phyloP scores from a whole-genome alignment of 2,329 filamentous ascomycete species.

The Cladosporium sp. region DNA sequence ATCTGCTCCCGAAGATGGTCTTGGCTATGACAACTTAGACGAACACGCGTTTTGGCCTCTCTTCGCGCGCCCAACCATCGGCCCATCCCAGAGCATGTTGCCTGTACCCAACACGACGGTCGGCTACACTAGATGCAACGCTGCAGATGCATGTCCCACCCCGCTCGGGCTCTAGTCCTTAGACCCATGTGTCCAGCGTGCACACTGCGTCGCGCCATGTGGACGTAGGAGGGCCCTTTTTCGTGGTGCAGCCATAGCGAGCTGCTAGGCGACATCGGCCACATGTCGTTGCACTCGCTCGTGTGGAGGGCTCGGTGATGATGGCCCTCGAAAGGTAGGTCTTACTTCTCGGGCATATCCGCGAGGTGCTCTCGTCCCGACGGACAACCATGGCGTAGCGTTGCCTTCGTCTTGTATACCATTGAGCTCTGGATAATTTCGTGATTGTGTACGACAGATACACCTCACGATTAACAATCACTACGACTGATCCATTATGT shows the following conservation, averaged over 20 bases:
- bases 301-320: background rate
- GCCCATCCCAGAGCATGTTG: background rate
- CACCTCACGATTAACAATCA: background rate
- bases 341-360: slow-evolving; percentile 10
- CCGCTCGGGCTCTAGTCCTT: background rate
- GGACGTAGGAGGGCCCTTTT: background rate
- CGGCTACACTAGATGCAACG: slow-evolving; percentile 4
- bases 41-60: slow-evolving; percentile 1
- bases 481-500: slow-evolving; percentile 4
- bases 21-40: background rate
- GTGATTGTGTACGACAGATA: background rate
- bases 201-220: slow-evolving; percentile 2
- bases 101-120: background rate
- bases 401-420: background rate
- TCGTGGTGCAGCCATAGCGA: background rate
- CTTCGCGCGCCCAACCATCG: background rate
- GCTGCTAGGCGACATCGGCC: slow-evolving; percentile 14
- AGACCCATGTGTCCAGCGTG: background rate
- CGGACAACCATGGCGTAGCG: background rate
- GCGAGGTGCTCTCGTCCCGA: background rate
- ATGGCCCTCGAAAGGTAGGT: background rate
- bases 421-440: background rate
- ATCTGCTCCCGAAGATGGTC: background rate
- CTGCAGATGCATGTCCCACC: slow-evolving; percentile 11
- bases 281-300: background rate